A percentile compares a stretch with the other conserved stretches of the same genome.
These are phyloP conservation scores for Fusarium sp. DNA, from an alignment of 2,329 filamentous ascomycete species.

Conservation along the genomic window DNA sequence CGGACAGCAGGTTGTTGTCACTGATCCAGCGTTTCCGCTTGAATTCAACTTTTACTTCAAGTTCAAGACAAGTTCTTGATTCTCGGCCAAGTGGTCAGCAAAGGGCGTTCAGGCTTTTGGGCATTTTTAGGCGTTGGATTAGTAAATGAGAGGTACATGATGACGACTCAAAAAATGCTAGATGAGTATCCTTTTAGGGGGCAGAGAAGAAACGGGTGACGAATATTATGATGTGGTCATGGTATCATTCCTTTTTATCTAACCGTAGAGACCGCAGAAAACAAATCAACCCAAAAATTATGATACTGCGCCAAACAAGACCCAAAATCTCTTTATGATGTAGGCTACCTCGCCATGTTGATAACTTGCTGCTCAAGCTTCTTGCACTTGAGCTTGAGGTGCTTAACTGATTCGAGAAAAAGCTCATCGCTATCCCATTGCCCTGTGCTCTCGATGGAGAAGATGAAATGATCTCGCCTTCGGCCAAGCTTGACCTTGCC, in stretches of 20 bases:
- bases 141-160: background rate
- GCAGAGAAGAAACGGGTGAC: constrained; percentile 6
- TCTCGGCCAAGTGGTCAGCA: background rate
- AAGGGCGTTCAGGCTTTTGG: constrained; percentile 31
- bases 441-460: constrained; percentile 91
- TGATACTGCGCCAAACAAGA: constrained; percentile 37
- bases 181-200: constrained; percentile 45
- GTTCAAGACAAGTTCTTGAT: constrained; percentile 49
- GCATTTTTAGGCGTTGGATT: constrained; percentile 44
- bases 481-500: constrained; percentile 94
- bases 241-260: constrained; percentile 48
- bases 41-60: constrained; percentile 67
- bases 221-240: constrained; percentile 40
- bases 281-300: constrained; percentile 29
- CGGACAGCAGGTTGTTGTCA: constrained; percentile 90
- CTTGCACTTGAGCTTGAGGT: constrained; percentile 85
- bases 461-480: constrained; percentile 95
- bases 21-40: constrained; percentile 86
- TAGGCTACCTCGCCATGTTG: constrained; percentile 64
- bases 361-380: constrained; percentile 75
- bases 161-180: constrained; percentile 8
- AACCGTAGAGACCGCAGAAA: constrained; percentile 39
- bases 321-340: constrained; percentile 21
- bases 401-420: constrained; percentile 87
- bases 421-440: constrained; percentile 95